Percentiles rank a stretch among this genome's conserved stretches.
These are phyloP conservation scores for Picochlorum sp. DNA, from an alignment of 139 green algal genomes.

Conservation along the genomic window DNA sequence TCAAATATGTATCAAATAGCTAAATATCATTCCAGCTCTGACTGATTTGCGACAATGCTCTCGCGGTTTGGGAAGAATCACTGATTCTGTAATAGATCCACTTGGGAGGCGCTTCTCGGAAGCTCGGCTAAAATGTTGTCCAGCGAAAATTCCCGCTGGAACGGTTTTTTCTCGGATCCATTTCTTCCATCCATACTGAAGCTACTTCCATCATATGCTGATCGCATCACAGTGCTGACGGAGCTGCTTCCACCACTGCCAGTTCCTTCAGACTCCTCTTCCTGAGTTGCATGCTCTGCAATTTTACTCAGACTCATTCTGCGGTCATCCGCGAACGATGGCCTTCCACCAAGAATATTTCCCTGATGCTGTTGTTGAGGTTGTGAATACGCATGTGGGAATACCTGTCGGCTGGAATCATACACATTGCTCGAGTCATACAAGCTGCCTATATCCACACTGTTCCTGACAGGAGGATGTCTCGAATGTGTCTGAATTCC, in stretches of 20 bases:
- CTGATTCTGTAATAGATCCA: conserved; percentile 10
- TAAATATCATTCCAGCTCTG: no score
- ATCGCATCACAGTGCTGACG: neutral
- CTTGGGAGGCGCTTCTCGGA: conserved; percentile 28
- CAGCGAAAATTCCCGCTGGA: neutral
- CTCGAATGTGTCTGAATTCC: no score
- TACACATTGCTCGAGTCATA: no score
- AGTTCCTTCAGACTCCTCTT: conserved; percentile 2
- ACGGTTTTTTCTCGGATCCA: neutral
- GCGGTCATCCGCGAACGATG: neutral
- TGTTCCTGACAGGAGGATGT: no score
- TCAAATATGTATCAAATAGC: no score
- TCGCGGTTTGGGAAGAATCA: no score
- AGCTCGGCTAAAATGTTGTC: conserved; percentile 30
- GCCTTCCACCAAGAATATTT: neutral
- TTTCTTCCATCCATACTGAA: neutral
- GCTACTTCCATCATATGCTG: neutral
- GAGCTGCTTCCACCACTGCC: conserved; percentile 11
- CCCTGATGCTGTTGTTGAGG: neutral
- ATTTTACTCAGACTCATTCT: neutral
- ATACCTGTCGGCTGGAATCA: no score
- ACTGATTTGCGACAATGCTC: no score
- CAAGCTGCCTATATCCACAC: no score
- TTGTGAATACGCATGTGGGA: no score
- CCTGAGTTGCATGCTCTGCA: conserved; percentile 1